These are phyloP conservation scores for Solanum paucissectum DNA, from an alignment of 257 asterid species.

Conservation along the genomic window DNA sequence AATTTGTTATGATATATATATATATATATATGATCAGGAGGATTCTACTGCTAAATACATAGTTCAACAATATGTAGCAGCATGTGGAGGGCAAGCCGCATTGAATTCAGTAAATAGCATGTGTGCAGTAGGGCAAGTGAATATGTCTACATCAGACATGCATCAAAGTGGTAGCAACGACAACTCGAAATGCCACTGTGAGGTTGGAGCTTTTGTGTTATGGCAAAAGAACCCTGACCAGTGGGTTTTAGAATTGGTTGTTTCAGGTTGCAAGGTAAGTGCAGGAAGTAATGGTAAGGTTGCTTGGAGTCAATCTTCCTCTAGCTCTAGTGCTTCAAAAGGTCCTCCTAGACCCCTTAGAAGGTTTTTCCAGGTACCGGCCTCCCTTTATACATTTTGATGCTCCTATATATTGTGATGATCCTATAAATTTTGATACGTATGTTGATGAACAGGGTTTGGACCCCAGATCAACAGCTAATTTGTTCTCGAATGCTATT, in stretches of 20 bases:
- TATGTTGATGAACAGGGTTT: conserved; percentile 38
- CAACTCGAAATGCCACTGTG: conserved; percentile 11
- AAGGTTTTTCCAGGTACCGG: conserved; percentile 71
- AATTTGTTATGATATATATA: neutral
- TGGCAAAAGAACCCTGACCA: conserved; percentile 89
- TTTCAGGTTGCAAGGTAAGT: conserved; percentile 58
- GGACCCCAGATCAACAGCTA: conserved; percentile 82
- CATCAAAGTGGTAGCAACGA: conserved; percentile 9
- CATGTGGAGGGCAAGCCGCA: conserved; percentile 66
- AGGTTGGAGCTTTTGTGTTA: conserved; percentile 75
- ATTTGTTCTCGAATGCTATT: conserved; percentile 60
- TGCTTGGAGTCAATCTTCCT: conserved; percentile 73
- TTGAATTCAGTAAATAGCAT: conserved; percentile 48
- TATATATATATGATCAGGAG: conserved; percentile 29
- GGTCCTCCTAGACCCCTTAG: conserved; percentile 88
- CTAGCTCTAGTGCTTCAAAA: conserved; percentile 35
- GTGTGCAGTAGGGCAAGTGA: conserved; percentile 88
- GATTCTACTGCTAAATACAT: conserved; percentile 79
- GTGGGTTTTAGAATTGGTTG: conserved; percentile 75
- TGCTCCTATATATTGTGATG: neutral
- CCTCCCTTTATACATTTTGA: neutral
- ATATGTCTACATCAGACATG: conserved; percentile 37
- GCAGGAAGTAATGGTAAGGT: conserved; percentile 82
- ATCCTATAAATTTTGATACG: no score
- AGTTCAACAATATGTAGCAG: conserved; percentile 93